These are phyloP conservation scores for Diospyros lotus DNA, from an alignment of 148 eudicot species.

Conservation along the genomic window DNA sequence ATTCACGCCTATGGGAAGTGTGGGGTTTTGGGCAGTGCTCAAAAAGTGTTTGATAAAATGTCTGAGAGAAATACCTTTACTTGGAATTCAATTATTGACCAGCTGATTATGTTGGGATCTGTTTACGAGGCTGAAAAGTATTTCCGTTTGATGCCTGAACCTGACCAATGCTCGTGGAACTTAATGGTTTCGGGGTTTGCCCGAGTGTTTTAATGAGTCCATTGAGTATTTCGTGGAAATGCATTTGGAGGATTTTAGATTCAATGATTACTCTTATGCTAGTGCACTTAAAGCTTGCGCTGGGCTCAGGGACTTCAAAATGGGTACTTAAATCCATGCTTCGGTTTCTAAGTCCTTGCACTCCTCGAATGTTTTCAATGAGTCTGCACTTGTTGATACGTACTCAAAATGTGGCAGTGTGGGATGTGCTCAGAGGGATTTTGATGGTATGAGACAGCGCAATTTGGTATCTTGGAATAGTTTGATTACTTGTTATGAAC, in stretches of 20 bases:
- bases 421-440: slow-evolving; percentile 50
- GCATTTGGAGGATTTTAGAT: slow-evolving; percentile 50
- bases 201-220: slow-evolving; percentile 54
- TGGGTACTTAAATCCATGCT: slow-evolving; percentile 66
- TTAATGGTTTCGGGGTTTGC: slow-evolving; percentile 75
- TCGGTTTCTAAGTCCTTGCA: slow-evolving; percentile 44
- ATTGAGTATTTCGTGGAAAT: slow-evolving; percentile 52
- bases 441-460: slow-evolving; percentile 56
- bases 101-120: slow-evolving; percentile 39
- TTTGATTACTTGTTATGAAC: slow-evolving; percentile 81
- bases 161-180: slow-evolving; percentile 93
- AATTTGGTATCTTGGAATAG: slow-evolving; percentile 84
- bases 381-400: slow-evolving; percentile 84
- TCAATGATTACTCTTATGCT: slow-evolving; percentile 64
- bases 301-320: slow-evolving; percentile 43
- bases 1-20: slow-evolving; percentile 64
- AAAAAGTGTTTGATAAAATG: slow-evolving; percentile 66
- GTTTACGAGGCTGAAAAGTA: slow-evolving; percentile 46
- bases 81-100: slow-evolving; percentile 54
- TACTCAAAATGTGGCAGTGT: slow-evolving; percentile 70
- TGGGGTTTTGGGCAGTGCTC: slow-evolving; percentile 43
- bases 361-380: slow-evolving; percentile 54
- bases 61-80: slow-evolving; percentile 50
- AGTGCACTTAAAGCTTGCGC: slow-evolving; percentile 87
- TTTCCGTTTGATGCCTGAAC: slow-evolving; percentile 47